phyloP scores from a whole-genome alignment of 768 basidiomycete genomes.

The Suillus clintonianus region DNA sequence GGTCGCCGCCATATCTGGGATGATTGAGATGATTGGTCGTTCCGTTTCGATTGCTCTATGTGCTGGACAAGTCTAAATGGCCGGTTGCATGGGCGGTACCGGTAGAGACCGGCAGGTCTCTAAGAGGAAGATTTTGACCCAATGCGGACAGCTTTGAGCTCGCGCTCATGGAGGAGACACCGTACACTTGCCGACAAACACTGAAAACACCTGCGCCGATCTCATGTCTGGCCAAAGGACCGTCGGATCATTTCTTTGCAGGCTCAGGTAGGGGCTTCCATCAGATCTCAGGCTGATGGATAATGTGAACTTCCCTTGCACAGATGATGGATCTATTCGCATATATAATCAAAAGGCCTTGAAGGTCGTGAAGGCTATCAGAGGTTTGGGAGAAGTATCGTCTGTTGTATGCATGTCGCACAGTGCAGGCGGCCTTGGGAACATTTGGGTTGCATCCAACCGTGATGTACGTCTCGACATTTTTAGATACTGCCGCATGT shows the following conservation, averaged over 20 bases:
- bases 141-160: not conserved
- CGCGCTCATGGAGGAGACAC: constrained; percentile 1
- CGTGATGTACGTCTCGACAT: constrained; percentile 43
- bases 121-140: not conserved
- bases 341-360: constrained; percentile 61
- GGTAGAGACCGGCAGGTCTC: not conserved
- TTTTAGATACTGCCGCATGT: not conserved
- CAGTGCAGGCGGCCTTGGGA: constrained; percentile 41
- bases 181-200: constrained; percentile 18
- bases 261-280: constrained; percentile 54
- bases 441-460: constrained; percentile 71
- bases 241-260: constrained; percentile 50
- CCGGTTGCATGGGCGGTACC: not conserved
- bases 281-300: not conserved
- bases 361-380: constrained; percentile 65
- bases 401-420: constrained; percentile 54
- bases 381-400: constrained; percentile 62
- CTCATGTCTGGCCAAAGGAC: constrained; percentile 54
- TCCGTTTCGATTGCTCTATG: not conserved
- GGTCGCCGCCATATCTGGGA: not conserved
- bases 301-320: constrained; percentile 1
- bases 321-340: constrained; percentile 72
- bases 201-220: constrained; percentile 51
- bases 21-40: not conserved
- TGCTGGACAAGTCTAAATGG: not conserved